phyloP scores from a whole-genome alignment of 2,329 filamentous ascomycete species.

The Aureobasidium sp. region DNA sequence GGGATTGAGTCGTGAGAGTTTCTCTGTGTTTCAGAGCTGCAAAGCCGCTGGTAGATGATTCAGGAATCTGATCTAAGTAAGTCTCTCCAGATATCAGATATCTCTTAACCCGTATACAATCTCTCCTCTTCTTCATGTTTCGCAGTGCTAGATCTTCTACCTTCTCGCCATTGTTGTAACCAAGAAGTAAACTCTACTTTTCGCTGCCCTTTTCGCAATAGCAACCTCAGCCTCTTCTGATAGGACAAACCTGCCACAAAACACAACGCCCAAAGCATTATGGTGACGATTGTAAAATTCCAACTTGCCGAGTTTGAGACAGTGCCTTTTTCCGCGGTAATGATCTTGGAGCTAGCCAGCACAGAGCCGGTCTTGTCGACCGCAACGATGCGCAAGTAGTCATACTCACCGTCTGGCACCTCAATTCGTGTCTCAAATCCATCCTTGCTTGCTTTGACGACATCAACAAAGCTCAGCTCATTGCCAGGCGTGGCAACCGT shows the following conservation, averaged over 20 bases:
- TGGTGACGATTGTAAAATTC: neutral
- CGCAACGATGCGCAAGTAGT: constrained; percentile 18
- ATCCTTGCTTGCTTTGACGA: constrained; percentile 21
- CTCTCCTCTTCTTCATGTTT: neutral
- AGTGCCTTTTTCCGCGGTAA: neutral
- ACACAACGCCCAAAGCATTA: neutral
- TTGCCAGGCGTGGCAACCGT: neutral
- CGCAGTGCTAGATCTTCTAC: neutral
- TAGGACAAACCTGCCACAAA: neutral
- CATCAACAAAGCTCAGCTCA: neutral
- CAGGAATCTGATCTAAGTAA: no score
- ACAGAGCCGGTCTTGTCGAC: constrained; percentile 20
- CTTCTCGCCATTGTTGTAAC: neutral
- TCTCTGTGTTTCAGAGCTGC: neutral
- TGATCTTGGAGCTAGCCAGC: constrained; percentile 2
- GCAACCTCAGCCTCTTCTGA: neutral
- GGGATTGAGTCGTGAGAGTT: no score
- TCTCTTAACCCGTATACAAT: neutral
- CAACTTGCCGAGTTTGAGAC: neutral
- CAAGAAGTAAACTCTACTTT: neutral
- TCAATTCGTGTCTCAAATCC: constrained; percentile 20
- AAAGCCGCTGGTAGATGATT: neutral
- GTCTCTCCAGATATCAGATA: no score
- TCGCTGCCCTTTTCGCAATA: neutral
- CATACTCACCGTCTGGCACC: neutral